Evolutionary conservation across 2,329 filamentous ascomycete species (phyloP).

Genomic region (Fusarium mangiferae): DNA sequence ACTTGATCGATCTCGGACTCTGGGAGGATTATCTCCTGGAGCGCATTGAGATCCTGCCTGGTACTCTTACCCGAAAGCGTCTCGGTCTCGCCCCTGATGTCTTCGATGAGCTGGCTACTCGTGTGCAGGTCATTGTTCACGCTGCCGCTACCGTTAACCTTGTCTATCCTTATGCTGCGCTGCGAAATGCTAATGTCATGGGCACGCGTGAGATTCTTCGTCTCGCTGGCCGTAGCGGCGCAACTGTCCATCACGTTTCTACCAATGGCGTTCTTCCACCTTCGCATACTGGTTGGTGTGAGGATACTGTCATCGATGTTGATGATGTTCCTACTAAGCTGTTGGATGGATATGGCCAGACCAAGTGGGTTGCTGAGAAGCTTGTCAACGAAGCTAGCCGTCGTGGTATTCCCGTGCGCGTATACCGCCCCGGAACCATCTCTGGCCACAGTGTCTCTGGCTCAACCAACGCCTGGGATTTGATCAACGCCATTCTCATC

Average conservation of each 20-base stretch:
- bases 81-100: slow-evolving; percentile 74
- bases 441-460: slow-evolving; percentile 80
- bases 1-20: slow-evolving; percentile 80
- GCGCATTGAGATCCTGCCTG: slow-evolving; percentile 79
- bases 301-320: slow-evolving; percentile 73
- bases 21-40: slow-evolving; percentile 83
- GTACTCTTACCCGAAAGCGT: slow-evolving; percentile 74
- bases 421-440: slow-evolving; percentile 80
- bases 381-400: slow-evolving; percentile 75
- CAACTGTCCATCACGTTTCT: slow-evolving; percentile 81
- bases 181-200: slow-evolving; percentile 79
- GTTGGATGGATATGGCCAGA: slow-evolving; percentile 79
- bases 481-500: slow-evolving; percentile 79
- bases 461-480: slow-evolving; percentile 81
- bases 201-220: slow-evolving; percentile 81
- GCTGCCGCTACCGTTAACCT: slow-evolving; percentile 82
- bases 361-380: slow-evolving; percentile 84
- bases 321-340: slow-evolving; percentile 76
- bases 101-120: slow-evolving; percentile 72
- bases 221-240: slow-evolving; percentile 72
- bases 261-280: slow-evolving; percentile 83
- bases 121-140: slow-evolving; percentile 79
- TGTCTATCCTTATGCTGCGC: slow-evolving; percentile 82
- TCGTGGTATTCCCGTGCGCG: slow-evolving; percentile 75
- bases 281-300: slow-evolving; percentile 75